Conservation (phyloP, 1,284 basidiomycete species). For the Macrocystidia cucumis region DNA sequence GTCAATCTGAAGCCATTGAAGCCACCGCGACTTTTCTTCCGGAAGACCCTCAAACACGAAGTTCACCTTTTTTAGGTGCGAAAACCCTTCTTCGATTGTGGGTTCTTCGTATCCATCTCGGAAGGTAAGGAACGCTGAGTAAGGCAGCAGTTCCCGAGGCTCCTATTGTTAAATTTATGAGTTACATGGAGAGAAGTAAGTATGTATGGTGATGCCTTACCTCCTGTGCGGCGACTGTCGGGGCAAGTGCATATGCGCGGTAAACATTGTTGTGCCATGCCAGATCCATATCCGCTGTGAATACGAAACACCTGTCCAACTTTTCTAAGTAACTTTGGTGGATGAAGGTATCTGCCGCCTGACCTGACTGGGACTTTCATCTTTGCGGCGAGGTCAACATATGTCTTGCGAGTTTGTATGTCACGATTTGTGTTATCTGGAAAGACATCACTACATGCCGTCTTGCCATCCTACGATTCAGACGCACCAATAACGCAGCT, state of each 20-base stretch:
- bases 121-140: slow-evolving; percentile 56
- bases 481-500: slow-evolving; percentile 72
- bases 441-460: neutral
- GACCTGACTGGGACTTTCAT: slow-evolving; percentile 52
- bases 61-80: slow-evolving; percentile 68
- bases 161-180: slow-evolving; percentile 21
- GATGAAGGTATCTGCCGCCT: slow-evolving; percentile 4
- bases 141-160: slow-evolving; percentile 55
- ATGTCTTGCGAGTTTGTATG: slow-evolving; percentile 56
- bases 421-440: slow-evolving; percentile 87
- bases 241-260: slow-evolving; percentile 56
- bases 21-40: slow-evolving; percentile 66
- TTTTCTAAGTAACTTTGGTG: neutral
- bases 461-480: neutral
- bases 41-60: slow-evolving; percentile 75
- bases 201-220: slow-evolving; percentile 20
- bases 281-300: slow-evolving; percentile 65
- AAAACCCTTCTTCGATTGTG: slow-evolving; percentile 59
- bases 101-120: slow-evolving; percentile 63
- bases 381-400: slow-evolving; percentile 59
- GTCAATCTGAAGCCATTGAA: slow-evolving; percentile 70
- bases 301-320: slow-evolving; percentile 59
- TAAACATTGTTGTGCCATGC: slow-evolving; percentile 91
- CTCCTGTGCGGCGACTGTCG: slow-evolving; percentile 28
- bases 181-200: neutral